Percentiles rank a stretch among this genome's conserved stretches.
These are phyloP conservation scores for Incumbomyces lentus DNA, from an alignment of 2,329 filamentous ascomycete genomes.

Conservation along the genomic window DNA sequence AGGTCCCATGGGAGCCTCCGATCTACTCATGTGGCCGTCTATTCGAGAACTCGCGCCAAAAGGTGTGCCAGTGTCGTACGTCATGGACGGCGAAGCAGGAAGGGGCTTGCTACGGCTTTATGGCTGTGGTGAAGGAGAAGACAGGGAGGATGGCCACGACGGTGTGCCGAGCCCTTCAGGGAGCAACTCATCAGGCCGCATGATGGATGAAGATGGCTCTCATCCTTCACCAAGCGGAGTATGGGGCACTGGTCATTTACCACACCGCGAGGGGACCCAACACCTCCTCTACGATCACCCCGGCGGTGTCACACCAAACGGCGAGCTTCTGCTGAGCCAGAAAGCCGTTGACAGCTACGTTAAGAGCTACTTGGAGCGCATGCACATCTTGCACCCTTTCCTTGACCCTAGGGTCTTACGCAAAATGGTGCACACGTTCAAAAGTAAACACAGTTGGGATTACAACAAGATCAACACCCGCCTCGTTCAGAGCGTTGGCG, in stretches of 20 bases:
- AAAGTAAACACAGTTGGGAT: constrained; percentile 35
- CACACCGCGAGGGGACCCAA: constrained; percentile 23
- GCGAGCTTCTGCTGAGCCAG: constrained; percentile 44
- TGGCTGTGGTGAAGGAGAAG: constrained; percentile 66
- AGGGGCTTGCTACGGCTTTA: constrained; percentile 66
- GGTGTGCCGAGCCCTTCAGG: constrained; percentile 30
- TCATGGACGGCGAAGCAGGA: constrained; percentile 63
- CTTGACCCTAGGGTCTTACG: constrained; percentile 45
- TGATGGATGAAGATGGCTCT: constrained; percentile 23
- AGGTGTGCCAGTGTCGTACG: constrained; percentile 43
- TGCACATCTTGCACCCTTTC: constrained; percentile 56
- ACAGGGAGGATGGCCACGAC: constrained; percentile 42
- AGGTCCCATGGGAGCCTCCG: constrained; percentile 64
- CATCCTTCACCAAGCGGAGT: constrained; percentile 37
- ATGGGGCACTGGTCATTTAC: constrained; percentile 41
- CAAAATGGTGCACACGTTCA: constrained; percentile 43
- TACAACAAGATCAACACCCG: constrained; percentile 4
- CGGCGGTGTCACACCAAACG: constrained; percentile 41
- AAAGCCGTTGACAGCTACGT: constrained; percentile 42
- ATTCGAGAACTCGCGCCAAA: constrained; percentile 54
- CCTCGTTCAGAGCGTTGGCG: constrained; percentile 5
- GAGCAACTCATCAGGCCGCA: constrained; percentile 26
- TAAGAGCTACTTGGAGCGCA: constrained; percentile 47
- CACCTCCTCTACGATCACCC: constrained; percentile 21
- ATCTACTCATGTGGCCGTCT: constrained; percentile 62